Conservation (phyloP, 192 early-diverging fungal species). For the Coemansia reversa region DNA sequence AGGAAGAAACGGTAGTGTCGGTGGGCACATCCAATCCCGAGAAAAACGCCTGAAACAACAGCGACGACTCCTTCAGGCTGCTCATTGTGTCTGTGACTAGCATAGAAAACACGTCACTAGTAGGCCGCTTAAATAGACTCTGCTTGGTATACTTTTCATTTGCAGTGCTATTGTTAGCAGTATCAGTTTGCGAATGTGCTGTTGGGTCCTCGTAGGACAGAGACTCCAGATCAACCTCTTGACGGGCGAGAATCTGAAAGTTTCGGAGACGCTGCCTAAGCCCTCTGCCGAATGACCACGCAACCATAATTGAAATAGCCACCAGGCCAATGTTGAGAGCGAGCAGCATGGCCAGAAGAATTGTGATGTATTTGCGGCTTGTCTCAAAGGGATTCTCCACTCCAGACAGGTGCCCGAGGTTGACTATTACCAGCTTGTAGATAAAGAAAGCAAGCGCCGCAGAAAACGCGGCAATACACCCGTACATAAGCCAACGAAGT, state of each 20-base stretch:
- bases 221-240: conserved; percentile 26
- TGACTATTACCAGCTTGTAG: conserved; percentile 38
- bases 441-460: conserved; percentile 32
- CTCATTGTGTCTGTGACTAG: conserved; percentile 22
- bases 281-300: conserved; percentile 26
- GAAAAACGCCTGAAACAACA: conserved; percentile 34
- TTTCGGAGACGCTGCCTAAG: conserved; percentile 29
- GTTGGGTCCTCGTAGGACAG: not conserved
- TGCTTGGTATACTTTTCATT: not conserved
- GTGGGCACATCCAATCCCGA: conserved; percentile 15
- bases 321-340: conserved; percentile 18
- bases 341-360: conserved; percentile 26
- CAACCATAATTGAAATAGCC: conserved; percentile 12
- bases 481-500: conserved; percentile 36
- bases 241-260: conserved; percentile 30
- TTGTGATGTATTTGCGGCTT: conserved; percentile 19
- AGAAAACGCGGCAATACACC: conserved; percentile 14
- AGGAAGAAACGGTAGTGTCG: not conserved
- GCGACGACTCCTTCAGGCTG: conserved; percentile 30
- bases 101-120: not conserved
- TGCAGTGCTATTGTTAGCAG: not conserved
- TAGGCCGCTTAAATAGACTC: not conserved
- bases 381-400: conserved; percentile 3
- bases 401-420: not conserved
- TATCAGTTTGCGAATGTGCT: not conserved